phyloP scores from a whole-genome alignment of 179 eudicot species.

The Carnegiea gigantea region DNA sequence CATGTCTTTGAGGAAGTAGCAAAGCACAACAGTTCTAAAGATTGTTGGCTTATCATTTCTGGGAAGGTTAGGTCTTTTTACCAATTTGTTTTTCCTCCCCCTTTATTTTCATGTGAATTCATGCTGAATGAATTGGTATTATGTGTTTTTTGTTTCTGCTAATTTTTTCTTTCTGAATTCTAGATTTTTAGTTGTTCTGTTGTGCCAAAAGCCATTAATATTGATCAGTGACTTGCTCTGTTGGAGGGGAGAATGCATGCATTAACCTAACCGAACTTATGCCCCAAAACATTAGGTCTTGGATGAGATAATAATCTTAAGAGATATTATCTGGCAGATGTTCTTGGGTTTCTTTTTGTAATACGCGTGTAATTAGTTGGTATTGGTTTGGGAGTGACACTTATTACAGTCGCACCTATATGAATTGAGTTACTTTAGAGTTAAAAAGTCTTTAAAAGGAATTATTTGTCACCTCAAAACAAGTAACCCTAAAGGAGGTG shows the following conservation, averaged over 20 bases:
- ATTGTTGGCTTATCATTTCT: slow-evolving; percentile 68
- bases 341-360: too few species aligned
- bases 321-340: background rate
- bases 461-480: too few species aligned
- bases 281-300: background rate
- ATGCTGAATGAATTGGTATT: background rate
- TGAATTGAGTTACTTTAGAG: too few species aligned
- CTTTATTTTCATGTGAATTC: slow-evolving; percentile 9
- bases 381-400: too few species aligned
- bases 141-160: background rate
- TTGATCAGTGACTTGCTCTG: background rate
- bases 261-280: background rate
- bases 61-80: slow-evolving; percentile 58
- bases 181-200: background rate
- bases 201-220: too few species aligned
- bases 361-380: too few species aligned
- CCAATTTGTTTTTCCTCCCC: background rate
- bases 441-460: too few species aligned
- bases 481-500: too few species aligned
- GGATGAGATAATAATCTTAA: background rate
- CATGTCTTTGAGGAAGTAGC: slow-evolving; percentile 58
- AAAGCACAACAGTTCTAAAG: slow-evolving; percentile 53
- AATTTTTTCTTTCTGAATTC: background rate
- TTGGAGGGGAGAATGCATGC: background rate
- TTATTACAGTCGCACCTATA: too few species aligned